Conservation (phyloP, 2,329 filamentous ascomycete genomes). For the Penicillium sp. region DNA sequence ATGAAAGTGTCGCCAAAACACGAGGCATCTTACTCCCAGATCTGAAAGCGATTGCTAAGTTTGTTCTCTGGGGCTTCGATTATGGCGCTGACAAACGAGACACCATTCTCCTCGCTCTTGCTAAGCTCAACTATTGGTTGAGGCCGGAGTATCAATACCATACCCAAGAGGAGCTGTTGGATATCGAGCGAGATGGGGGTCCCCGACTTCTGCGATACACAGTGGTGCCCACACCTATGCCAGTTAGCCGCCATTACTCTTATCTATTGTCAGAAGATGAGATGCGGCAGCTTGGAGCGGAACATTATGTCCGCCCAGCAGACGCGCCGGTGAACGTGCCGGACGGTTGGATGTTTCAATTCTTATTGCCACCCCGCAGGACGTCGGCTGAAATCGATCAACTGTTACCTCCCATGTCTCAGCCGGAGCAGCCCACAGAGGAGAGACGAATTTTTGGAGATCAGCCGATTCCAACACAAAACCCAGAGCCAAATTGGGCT, state of each 20-base stretch:
- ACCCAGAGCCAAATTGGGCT: no score
- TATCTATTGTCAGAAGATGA: not conserved
- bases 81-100: not conserved
- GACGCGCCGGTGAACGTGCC: not conserved
- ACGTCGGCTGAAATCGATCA: not conserved
- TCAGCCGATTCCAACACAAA: no score
- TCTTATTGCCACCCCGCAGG: not conserved
- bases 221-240: not conserved
- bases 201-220: slow-evolving; percentile 33
- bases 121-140: slow-evolving; percentile 32
- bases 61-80: slow-evolving; percentile 34
- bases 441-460: not conserved
- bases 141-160: slow-evolving; percentile 22
- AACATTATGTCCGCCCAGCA: not conserved
- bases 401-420: not conserved
- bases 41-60: slow-evolving; percentile 11
- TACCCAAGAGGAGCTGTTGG: slow-evolving; percentile 16
- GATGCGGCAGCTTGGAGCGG: not conserved
- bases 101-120: slow-evolving; percentile 12
- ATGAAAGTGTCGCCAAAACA: not conserved
- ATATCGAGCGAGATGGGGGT: slow-evolving; percentile 31
- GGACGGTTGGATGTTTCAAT: not conserved
- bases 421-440: not conserved
- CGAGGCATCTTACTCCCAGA: not conserved
- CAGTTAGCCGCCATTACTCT: slow-evolving; percentile 10